phyloP scores from a whole-genome alignment of 345 rosid genomes.

The Ailanthus altissimus region DNA sequence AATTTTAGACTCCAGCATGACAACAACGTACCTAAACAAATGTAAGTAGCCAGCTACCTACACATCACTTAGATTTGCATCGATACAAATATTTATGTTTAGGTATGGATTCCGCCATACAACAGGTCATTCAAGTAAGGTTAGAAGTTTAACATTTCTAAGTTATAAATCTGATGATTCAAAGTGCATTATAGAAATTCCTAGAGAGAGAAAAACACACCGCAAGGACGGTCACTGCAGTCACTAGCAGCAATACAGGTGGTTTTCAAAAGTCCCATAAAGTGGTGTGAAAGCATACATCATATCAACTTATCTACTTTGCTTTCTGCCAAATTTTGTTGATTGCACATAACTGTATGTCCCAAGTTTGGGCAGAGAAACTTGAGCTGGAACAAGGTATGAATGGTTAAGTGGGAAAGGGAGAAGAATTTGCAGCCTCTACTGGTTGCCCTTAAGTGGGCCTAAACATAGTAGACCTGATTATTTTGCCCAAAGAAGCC shows the following conservation, averaged over 20 bases:
- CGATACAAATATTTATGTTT: too few relatives aligned
- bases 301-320: background rate
- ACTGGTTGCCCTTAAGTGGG: background rate
- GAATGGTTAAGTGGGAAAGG: background rate
- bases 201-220: too few relatives aligned
- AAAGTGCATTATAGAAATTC: too few relatives aligned
- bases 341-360: background rate
- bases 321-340: background rate
- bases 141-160: too few relatives aligned
- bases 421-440: constrained; percentile 6
- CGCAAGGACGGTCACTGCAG: background rate
- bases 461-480: background rate
- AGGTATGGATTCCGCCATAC: too few relatives aligned
- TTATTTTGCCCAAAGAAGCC: constrained; percentile 2
- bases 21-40: too few relatives aligned
- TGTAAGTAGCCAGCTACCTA: too few relatives aligned
- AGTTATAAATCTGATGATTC: too few relatives aligned
- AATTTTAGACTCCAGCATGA: too few relatives aligned
- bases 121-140: too few relatives aligned
- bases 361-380: background rate
- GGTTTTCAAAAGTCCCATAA: background rate
- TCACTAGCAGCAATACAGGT: background rate
- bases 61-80: too few relatives aligned
- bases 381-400: background rate
- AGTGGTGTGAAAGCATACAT: background rate